A percentile compares a stretch with the other conserved stretches of the same genome.
Evolutionary conservation across 2,329 filamentous ascomycete species (phyloP).

Genomic region (Hypoxylon rubiginosum): DNA sequence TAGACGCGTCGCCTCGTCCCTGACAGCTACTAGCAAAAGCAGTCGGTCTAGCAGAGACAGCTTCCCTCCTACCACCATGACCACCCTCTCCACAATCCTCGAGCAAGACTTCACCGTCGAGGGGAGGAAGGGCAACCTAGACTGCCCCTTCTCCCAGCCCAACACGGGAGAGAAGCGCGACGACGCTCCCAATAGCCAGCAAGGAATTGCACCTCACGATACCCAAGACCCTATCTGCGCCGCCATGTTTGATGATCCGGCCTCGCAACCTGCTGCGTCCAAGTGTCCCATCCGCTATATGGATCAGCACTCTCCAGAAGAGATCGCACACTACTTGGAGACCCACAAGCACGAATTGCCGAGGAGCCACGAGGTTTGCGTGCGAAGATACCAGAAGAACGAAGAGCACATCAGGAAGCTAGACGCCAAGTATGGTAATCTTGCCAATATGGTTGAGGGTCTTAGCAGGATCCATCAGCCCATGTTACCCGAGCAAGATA

Average conservation of each 20-base stretch:
- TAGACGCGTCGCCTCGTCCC: slow-evolving; percentile 67
- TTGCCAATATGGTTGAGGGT: slow-evolving; percentile 95
- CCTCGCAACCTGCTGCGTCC: slow-evolving; percentile 64
- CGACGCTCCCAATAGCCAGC: slow-evolving; percentile 47
- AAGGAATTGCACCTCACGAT: slow-evolving; percentile 59
- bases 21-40: slow-evolving; percentile 65
- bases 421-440: slow-evolving; percentile 92
- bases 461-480: slow-evolving; percentile 89
- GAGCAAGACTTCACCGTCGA: slow-evolving; percentile 93
- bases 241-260: slow-evolving; percentile 72
- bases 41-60: slow-evolving; percentile 64
- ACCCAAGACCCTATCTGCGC: slow-evolving; percentile 73
- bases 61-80: slow-evolving; percentile 61
- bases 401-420: slow-evolving; percentile 87
- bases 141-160: slow-evolving; percentile 79
- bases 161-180: slow-evolving; percentile 57
- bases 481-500: slow-evolving; percentile 77
- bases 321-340: slow-evolving; percentile 93
- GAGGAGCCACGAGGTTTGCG: slow-evolving; percentile 91
- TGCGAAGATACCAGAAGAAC: slow-evolving; percentile 89
- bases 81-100: slow-evolving; percentile 74
- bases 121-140: slow-evolving; percentile 81
- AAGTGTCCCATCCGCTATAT: slow-evolving; percentile 95
- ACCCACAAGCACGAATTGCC: slow-evolving; percentile 96
- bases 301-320: slow-evolving; percentile 92